Conservation (phyloP, 2,329 filamentous ascomycete species). For the Diaporthe humulicola region DNA sequence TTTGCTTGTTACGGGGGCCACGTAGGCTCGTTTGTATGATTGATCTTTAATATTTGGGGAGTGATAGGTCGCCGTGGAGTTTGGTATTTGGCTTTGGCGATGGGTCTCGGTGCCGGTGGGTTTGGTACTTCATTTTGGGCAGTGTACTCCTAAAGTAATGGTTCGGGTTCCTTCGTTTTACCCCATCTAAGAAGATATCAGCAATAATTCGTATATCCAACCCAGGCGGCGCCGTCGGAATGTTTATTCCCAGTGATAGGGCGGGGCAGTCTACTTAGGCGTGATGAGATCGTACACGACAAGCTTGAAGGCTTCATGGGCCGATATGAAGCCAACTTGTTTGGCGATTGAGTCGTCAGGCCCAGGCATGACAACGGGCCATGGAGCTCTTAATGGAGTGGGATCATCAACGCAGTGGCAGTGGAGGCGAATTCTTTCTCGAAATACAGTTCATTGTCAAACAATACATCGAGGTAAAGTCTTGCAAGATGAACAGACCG, state of each 20-base stretch:
- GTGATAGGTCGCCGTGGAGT: neutral
- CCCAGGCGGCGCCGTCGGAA: neutral
- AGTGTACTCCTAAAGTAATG: neutral
- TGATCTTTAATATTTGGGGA: no score
- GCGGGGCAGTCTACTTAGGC: neutral
- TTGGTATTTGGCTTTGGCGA: neutral
- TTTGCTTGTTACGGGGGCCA: neutral
- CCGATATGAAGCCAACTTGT: neutral
- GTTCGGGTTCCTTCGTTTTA: neutral
- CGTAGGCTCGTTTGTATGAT: neutral
- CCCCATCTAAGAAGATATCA: neutral
- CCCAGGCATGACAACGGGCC: neutral
- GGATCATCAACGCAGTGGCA: neutral
- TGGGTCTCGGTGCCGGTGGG: neutral
- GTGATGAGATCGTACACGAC: no score
- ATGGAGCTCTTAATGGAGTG: neutral
- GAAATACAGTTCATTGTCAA: slow-evolving; percentile 26
- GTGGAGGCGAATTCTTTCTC: neutral
- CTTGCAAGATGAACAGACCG: slow-evolving; percentile 15
- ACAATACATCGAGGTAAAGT: slow-evolving; percentile 16
- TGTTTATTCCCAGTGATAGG: neutral
- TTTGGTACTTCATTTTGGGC: neutral
- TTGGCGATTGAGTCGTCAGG: neutral
- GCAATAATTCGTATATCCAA: neutral
- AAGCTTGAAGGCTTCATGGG: neutral